Percentiles rank a stretch among this genome's conserved stretches.
phyloP scores from a whole-genome alignment of 2,329 filamentous ascomycete species.

The Xylaria sp. region DNA sequence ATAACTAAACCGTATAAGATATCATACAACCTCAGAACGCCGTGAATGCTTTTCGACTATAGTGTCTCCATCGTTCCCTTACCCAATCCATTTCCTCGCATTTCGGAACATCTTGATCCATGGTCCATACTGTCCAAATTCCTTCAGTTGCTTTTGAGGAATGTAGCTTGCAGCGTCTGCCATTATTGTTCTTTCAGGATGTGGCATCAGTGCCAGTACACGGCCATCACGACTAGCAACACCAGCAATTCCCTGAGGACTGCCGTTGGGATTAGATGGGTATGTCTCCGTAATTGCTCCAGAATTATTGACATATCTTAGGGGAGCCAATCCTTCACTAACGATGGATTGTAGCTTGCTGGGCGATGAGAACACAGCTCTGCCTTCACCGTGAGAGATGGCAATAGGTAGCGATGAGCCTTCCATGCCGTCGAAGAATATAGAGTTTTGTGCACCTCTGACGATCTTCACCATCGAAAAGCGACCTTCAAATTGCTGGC shows the following conservation, averaged over 20 bases:
- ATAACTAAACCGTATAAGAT: slow-evolving; percentile 10
- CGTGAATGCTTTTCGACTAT: slow-evolving; percentile 21
- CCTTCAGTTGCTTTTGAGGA: slow-evolving; percentile 64
- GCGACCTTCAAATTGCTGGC: slow-evolving; percentile 90
- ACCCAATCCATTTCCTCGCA: slow-evolving; percentile 86
- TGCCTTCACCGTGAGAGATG: slow-evolving; percentile 90
- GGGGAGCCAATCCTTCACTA: slow-evolving; percentile 74
- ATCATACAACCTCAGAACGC: slow-evolving; percentile 25
- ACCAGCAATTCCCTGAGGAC: slow-evolving; percentile 81
- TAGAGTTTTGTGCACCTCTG: slow-evolving; percentile 71
- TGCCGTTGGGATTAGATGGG: slow-evolving; percentile 90
- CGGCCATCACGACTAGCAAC: slow-evolving; percentile 73
- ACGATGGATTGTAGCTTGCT: slow-evolving; percentile 65
- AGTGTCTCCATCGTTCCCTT: slow-evolving; percentile 29
- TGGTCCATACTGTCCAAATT: slow-evolving; percentile 84
- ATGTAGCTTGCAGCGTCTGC: slow-evolving; percentile 81
- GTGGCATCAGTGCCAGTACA: slow-evolving; percentile 91
- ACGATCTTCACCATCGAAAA: slow-evolving; percentile 85
- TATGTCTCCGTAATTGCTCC: slow-evolving; percentile 81
- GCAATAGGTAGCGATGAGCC: slow-evolving; percentile 85
- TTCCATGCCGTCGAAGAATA: slow-evolving; percentile 91
- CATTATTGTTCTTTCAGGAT: slow-evolving; percentile 89
- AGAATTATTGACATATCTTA: slow-evolving; percentile 88
- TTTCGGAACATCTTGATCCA: slow-evolving; percentile 90
- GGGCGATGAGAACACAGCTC: slow-evolving; percentile 74